These are phyloP conservation scores for Colletotrichum eleusines DNA, from an alignment of 2,329 filamentous ascomycete genomes.

Conservation along the genomic window DNA sequence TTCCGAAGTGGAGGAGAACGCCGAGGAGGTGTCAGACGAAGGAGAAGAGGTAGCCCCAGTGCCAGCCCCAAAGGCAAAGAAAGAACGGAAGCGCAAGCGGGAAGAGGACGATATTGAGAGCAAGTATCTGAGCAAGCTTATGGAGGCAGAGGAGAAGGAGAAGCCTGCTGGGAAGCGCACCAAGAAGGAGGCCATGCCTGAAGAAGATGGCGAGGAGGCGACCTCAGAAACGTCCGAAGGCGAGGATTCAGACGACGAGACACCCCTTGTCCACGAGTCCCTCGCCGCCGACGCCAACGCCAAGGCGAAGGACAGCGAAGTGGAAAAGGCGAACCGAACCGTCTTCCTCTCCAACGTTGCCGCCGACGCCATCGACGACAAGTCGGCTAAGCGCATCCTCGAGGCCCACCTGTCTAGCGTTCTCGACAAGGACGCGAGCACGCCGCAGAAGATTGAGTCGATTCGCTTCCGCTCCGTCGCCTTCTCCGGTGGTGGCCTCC, in stretches of 20 bases:
- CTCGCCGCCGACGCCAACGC: constrained; percentile 64
- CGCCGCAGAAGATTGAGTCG: constrained; percentile 83
- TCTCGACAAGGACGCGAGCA: constrained; percentile 65
- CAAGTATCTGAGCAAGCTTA: constrained; percentile 76
- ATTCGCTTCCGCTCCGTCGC: constrained; percentile 94
- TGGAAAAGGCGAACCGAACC: constrained; percentile 90
- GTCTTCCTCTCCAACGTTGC: constrained; percentile 95
- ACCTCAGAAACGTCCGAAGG: constrained; percentile 53
- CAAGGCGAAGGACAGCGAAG: constrained; percentile 62
- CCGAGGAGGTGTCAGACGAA: constrained; percentile 44
- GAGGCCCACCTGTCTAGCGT: constrained; percentile 83
- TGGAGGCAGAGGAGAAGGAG: constrained; percentile 67
- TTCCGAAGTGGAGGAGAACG: constrained; percentile 38
- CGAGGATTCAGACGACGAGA: constrained; percentile 56
- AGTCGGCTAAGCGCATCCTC: constrained; percentile 82
- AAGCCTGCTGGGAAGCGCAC: constrained; percentile 67
- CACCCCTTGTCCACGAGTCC: constrained; percentile 68
- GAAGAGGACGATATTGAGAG: constrained; percentile 78
- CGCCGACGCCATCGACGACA: constrained; percentile 83
- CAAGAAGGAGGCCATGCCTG: constrained; percentile 56
- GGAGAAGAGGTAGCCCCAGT: constrained; percentile 54
- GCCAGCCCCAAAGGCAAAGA: constrained; percentile 55
- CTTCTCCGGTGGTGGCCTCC: constrained; percentile 80
- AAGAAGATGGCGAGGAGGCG: constrained; percentile 62
- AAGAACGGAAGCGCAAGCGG: constrained; percentile 74